Evolutionary conservation across 176 grass and related monocot species (phyloP).

Genomic region (Oryza meyeriana): DNA sequence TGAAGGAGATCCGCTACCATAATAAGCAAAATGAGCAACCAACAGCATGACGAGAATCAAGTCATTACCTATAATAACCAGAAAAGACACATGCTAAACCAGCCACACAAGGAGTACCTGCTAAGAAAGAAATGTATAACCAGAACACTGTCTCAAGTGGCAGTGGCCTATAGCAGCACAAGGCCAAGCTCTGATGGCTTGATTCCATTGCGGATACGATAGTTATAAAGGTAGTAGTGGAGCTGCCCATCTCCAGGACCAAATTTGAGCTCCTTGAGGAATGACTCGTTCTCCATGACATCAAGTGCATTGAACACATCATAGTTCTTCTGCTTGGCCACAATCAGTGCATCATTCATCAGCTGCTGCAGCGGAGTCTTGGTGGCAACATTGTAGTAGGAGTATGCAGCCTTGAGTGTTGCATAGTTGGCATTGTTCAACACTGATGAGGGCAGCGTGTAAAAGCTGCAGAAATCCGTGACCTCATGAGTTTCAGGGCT

Average conservation of each 20-base stretch:
- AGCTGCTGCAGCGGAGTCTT: slow-evolving; percentile 88
- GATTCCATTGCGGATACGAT: slow-evolving; percentile 64
- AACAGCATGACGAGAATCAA: slow-evolving; percentile 30
- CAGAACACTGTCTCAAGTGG: neutral
- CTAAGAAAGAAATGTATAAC: slow-evolving; percentile 27
- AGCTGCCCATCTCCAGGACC: slow-evolving; percentile 96
- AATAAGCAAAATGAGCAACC: slow-evolving; percentile 49
- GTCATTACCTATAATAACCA: slow-evolving; percentile 28
- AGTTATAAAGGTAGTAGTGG: slow-evolving; percentile 98
- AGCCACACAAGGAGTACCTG: slow-evolving; percentile 30
- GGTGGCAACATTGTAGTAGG: slow-evolving; percentile 89
- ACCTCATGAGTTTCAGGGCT: slow-evolving; percentile 93
- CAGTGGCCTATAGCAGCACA: slow-evolving; percentile 72
- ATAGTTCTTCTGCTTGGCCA: slow-evolving; percentile 87
- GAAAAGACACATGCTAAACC: slow-evolving; percentile 23
- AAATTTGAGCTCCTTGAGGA: slow-evolving; percentile 96
- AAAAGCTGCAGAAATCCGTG: slow-evolving; percentile 98
- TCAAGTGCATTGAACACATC: slow-evolving; percentile 99
- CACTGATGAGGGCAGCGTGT: slow-evolving; percentile 81
- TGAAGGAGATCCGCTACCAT: slow-evolving; percentile 30
- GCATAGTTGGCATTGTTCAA: slow-evolving; percentile 91
- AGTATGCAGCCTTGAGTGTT: slow-evolving; percentile 87
- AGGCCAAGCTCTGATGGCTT: slow-evolving; percentile 85
- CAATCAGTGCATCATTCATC: slow-evolving; percentile 89
- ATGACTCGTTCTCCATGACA: slow-evolving; percentile 89